phyloP scores from a whole-genome alignment of 78 protist genomes.

The Dictyostelium capitatum region DNA sequence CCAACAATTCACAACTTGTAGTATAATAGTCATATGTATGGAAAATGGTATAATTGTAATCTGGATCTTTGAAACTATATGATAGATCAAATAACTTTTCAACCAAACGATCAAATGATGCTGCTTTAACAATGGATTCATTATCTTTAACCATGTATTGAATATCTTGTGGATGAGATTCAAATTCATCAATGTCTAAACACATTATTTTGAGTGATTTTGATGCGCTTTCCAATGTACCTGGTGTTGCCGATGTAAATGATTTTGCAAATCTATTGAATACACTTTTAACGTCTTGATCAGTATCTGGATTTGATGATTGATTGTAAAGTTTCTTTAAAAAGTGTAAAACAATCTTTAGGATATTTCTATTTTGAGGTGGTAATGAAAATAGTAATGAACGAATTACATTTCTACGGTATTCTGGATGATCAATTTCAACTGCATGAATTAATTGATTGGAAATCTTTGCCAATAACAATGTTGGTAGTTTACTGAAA shows the following conservation, averaged over 20 bases:
- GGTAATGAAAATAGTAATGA: constrained; percentile 41
- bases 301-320: background rate
- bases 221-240: background rate
- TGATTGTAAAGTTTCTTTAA: background rate
- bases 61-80: constrained; percentile 28
- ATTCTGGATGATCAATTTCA: background rate
- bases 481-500: constrained; percentile 30
- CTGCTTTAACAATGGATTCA: constrained; percentile 36
- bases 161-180: constrained; percentile 25
- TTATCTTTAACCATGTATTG: constrained; percentile 52
- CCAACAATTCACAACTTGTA: constrained; percentile 16
- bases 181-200: constrained; percentile 32
- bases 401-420: constrained; percentile 15
- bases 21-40: constrained; percentile 71
- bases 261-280: background rate
- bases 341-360: constrained; percentile 20
- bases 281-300: background rate
- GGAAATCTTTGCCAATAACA: background rate
- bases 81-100: constrained; percentile 51
- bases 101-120: constrained; percentile 40
- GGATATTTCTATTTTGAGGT: constrained; percentile 22
- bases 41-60: constrained; percentile 74
- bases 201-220: background rate
- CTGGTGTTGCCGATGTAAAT: background rate
- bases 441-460: background rate